Conservation (phyloP, 2,329 filamentous ascomycete genomes). For the Verticillium isaacii region DNA sequence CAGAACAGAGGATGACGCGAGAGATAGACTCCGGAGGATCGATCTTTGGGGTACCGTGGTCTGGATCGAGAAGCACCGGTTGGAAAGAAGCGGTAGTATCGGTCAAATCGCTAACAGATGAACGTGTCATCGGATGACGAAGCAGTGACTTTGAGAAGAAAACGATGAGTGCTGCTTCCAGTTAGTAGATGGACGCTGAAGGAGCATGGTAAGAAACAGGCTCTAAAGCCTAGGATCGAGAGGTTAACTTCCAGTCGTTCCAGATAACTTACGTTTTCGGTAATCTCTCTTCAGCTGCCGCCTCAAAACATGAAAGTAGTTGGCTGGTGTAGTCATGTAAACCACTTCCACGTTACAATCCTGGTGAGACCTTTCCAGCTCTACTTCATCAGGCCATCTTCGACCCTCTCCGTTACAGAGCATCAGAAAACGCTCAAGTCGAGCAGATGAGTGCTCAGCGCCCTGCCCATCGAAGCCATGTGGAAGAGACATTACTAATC, state of each 20-base stretch:
- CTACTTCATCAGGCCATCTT: slow-evolving; percentile 60
- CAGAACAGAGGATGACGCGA: slow-evolving; percentile 88
- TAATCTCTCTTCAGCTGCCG: slow-evolving; percentile 98
- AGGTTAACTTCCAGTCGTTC: too few relatives aligned
- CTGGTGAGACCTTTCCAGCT: slow-evolving; percentile 92
- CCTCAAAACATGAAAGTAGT: slow-evolving; percentile 92
- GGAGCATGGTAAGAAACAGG: too few relatives aligned
- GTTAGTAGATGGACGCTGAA: neutral
- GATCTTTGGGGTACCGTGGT: slow-evolving; percentile 70
- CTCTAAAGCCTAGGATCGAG: too few relatives aligned
- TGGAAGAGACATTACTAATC: slow-evolving; percentile 90
- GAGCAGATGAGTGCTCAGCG: slow-evolving; percentile 94
- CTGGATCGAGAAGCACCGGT: slow-evolving; percentile 92
- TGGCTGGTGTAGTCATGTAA: slow-evolving; percentile 93
- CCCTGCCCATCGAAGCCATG: slow-evolving; percentile 98
- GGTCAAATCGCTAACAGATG: slow-evolving; percentile 81
- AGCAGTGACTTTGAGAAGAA: slow-evolving; percentile 98
- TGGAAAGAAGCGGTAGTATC: slow-evolving; percentile 80
- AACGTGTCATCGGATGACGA: slow-evolving; percentile 87
- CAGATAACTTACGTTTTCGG: slow-evolving; percentile 76
- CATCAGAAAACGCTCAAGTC: slow-evolving; percentile 94
- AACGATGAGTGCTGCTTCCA: slow-evolving; percentile 70
- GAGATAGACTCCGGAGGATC: slow-evolving; percentile 79
- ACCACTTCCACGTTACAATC: slow-evolving; percentile 99
- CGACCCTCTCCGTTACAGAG: slow-evolving; percentile 96